These are phyloP conservation scores for Dioscorea zingiberensis DNA, from an alignment of 106 monocot genomes.

Conservation along the genomic window DNA sequence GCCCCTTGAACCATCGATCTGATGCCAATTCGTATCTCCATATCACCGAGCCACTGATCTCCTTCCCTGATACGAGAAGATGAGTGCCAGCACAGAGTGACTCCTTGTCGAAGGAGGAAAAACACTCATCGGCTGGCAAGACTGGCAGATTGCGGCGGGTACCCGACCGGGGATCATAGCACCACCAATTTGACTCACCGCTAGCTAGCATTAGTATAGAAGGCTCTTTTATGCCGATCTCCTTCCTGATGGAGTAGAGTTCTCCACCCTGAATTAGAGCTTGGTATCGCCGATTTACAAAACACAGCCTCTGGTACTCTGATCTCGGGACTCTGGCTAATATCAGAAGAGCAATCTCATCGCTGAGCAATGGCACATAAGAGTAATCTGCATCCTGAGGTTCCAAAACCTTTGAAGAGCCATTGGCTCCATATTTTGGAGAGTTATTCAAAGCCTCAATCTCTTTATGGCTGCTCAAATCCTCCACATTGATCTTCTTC, in stretches of 20 bases:
- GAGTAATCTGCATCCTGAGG: conserved; percentile 19
- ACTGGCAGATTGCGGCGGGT: conserved; percentile 21
- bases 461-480: neutral
- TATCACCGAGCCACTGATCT: conserved; percentile 16
- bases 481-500: neutral
- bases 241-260: conserved; percentile 24
- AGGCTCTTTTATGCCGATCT: conserved; percentile 20
- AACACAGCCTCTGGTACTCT: conserved; percentile 14
- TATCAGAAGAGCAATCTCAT: conserved; percentile 32
- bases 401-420: neutral
- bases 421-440: neutral
- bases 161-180: conserved; percentile 17
- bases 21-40: conserved; percentile 27
- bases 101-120: conserved; percentile 28
- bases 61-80: conserved; percentile 34
- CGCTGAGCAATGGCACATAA: conserved; percentile 19
- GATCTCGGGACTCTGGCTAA: conserved; percentile 28
- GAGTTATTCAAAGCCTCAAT: neutral
- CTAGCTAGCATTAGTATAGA: conserved; percentile 25
- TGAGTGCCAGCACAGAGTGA: conserved; percentile 29
- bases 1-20: conserved; percentile 29
- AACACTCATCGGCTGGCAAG: conserved; percentile 27
- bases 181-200: conserved; percentile 32
- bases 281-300: conserved; percentile 17
- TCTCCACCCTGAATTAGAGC: conserved; percentile 18